A percentile compares a stretch with the other conserved stretches of the same genome.
Conservation (phyloP, 768 basidiomycete genomes). For the Jaapia argillacea region DNA sequence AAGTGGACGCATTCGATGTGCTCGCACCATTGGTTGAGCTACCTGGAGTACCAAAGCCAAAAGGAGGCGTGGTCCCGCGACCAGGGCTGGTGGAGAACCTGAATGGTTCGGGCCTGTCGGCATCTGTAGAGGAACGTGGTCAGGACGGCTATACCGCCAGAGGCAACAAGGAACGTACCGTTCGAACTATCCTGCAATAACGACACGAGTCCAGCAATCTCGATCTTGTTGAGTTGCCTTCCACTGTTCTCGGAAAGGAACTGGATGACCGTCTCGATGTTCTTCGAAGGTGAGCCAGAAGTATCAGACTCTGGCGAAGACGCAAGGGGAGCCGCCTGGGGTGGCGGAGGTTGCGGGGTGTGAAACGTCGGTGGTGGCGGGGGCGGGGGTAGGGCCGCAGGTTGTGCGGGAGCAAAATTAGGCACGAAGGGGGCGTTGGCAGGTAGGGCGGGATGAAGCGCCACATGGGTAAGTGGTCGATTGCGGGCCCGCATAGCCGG, state of each 20-base stretch:
- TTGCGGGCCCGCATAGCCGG: too few relatives aligned
- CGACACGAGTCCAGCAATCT: slow-evolving; percentile 44
- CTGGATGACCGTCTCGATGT: slow-evolving; percentile 36
- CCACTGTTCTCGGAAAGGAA: slow-evolving; percentile 40
- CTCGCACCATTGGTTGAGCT: too few relatives aligned
- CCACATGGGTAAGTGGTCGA: too few relatives aligned
- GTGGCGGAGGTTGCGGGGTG: slow-evolving; percentile 1
- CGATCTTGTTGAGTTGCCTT: slow-evolving; percentile 37
- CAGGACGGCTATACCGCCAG: too few relatives aligned
- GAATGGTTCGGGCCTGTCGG: slow-evolving; percentile 43
- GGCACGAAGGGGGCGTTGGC: slow-evolving; percentile 3
- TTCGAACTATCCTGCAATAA: slow-evolving; percentile 45
- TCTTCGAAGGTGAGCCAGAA: slow-evolving; percentile 26
- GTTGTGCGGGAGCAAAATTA: too few relatives aligned
- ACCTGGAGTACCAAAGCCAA: slow-evolving; percentile 12
- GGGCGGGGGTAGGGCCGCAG: slow-evolving; percentile 7
- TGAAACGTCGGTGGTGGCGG: slow-evolving; percentile 2
- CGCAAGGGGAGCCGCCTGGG: too few relatives aligned
- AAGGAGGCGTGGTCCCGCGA: slow-evolving; percentile 25
- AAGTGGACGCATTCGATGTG: slow-evolving; percentile 10
- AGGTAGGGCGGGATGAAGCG: background rate
- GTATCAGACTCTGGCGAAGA: background rate
- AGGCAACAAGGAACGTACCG: too few relatives aligned
- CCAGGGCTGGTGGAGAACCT: slow-evolving; percentile 45
- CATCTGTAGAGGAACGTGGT: slow-evolving; percentile 14